A percentile compares a stretch with the other conserved stretches of the same genome.
Conservation (phyloP, 768 basidiomycete genomes). For the Suillus tomentosus region DNA sequence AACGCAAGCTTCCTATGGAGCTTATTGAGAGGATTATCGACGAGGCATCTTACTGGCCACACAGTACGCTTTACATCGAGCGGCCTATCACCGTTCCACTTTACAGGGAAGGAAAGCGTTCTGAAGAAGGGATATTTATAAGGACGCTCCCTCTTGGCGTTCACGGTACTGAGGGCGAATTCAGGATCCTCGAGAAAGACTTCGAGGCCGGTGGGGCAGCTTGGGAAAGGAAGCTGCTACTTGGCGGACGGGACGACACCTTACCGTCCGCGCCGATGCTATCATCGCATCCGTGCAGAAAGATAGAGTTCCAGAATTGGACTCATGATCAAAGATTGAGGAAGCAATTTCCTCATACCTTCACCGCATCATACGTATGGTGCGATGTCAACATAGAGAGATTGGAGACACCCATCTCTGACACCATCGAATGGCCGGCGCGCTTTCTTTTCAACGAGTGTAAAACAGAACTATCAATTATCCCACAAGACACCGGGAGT, state of each 20-base stretch:
- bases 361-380: not conserved
- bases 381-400: not conserved
- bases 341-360: not conserved
- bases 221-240: not conserved
- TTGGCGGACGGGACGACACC: not conserved
- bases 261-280: not conserved
- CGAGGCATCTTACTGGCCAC: constrained; percentile 9
- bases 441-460: constrained; percentile 2
- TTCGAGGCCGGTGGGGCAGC: constrained; percentile 4
- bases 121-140: constrained; percentile 4
- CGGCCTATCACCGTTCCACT: not conserved
- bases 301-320: constrained; percentile 14
- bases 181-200: not conserved
- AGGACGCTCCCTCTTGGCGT: constrained; percentile 12
- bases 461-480: not conserved
- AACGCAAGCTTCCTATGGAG: constrained; percentile 2
- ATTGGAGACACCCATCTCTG: constrained; percentile 1
- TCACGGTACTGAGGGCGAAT: constrained; percentile 8
- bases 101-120: not conserved
- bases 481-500: not conserved
- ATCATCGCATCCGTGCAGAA: constrained; percentile 5
- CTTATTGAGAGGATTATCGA: constrained; percentile 13
- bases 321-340: constrained; percentile 1
- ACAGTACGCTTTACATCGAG: constrained; percentile 11
- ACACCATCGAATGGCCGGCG: not conserved